These are phyloP conservation scores for Blastomyces silverae DNA, from an alignment of 2,329 filamentous ascomycete species.

Conservation along the genomic window DNA sequence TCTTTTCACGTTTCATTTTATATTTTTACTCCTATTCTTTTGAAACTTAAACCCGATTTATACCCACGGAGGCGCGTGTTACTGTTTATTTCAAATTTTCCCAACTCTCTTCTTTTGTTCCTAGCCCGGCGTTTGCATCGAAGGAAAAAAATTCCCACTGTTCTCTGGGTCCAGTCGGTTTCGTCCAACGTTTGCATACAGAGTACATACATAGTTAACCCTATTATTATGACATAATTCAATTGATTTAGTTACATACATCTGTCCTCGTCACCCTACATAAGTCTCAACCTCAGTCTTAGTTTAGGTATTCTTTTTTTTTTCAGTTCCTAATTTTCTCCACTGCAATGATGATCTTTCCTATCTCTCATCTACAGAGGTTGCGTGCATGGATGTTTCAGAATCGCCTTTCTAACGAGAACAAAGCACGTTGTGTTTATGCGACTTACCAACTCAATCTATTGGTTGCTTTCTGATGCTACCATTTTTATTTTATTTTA, in stretches of 20 bases:
- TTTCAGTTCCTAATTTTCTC: no score
- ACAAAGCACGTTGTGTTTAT: background rate
- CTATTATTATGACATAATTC: no score
- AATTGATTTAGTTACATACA: background rate
- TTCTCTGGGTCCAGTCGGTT: background rate
- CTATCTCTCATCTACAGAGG: background rate
- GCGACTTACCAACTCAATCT: background rate
- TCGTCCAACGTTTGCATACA: no score
- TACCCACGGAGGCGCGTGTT: background rate
- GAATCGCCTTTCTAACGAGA: background rate
- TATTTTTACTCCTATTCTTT: background rate
- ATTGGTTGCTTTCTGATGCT: background rate
- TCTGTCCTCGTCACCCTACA: background rate
- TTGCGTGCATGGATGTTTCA: background rate
- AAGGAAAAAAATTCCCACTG: background rate
- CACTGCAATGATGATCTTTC: background rate
- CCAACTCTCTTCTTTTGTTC: background rate
- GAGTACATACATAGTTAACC: no score
- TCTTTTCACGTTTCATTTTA: background rate
- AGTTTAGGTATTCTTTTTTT: background rate
- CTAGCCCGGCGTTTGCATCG: background rate
- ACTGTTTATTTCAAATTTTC: background rate
- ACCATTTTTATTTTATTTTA: background rate
- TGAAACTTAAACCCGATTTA: background rate
- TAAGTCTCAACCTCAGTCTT: background rate